Evolutionary conservation across 2,329 filamentous ascomycete species (phyloP), one percentile per base, ranked within the genome.

Genomic region (Colletotrichum karsti): DNA sequence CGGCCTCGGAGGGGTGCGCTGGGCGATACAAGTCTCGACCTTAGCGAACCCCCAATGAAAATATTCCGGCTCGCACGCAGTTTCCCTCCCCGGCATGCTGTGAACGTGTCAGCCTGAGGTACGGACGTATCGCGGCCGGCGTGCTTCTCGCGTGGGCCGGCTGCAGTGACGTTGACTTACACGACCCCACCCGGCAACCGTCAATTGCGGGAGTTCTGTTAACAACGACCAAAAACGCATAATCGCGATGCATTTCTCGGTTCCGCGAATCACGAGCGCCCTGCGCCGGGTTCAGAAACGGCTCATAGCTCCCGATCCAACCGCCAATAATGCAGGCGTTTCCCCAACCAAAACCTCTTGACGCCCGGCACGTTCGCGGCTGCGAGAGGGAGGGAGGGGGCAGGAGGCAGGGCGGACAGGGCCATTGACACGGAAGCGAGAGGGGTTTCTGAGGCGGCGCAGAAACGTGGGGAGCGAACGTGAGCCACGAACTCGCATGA

Each of bases 341-440:
- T 42, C 44, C n/a, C 10, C 33, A 35, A 15, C 18, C 44, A 35
- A 20, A 18, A 22, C 46, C 20, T 55, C 44, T 12, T 33, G 26
- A 50, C 33, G 41, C 37, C 42, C 28, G 26, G 56, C 30, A 48
- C 9, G 33, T 22, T 39, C 46, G 18, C 12, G 22, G 15, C 30
- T 15, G 24, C 15, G 30, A 35, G 22, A 42, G 24, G 20, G 41
- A 15, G 30, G 22, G 48, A 33, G 57, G 44, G 44, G n/a, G n/a
- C n/a, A n/a, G n/a, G n/a, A n/a, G n/a, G n/a, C n/a, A n/a, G n/a
- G n/a, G 13, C 8, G 13, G 15, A 30, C 20, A 67, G 51, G 44
- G 51, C 22, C 6, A 37, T 46, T 9, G 26, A 28, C n/a, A n/a
- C 24, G 53, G 46, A 65, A 59, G 61, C 39, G 65, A 59, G 65